Conservation (phyloP, 805 yeast genomes). For the Spathaspora girioi region DNA sequence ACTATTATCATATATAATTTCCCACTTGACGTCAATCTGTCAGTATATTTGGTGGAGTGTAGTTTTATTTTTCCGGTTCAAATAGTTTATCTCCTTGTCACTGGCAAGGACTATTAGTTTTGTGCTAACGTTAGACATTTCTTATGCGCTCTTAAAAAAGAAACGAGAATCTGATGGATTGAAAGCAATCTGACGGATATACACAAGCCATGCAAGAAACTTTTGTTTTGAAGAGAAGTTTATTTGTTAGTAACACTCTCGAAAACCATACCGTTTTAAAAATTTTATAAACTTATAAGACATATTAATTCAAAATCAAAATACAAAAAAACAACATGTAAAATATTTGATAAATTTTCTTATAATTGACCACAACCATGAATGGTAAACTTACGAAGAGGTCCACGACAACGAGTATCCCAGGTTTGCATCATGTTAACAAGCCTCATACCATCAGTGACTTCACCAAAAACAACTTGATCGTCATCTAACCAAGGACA, state of each 20-base stretch:
- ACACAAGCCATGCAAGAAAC: no score
- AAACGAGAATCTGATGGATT: no score
- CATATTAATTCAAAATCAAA: neutral
- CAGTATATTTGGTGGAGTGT: no score
- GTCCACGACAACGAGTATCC: slow-evolving; percentile 67
- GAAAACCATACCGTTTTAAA: neutral
- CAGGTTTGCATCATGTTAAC: slow-evolving; percentile 58
- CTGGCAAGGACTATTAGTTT: no score
- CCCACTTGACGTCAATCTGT: no score
- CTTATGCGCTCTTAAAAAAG: no score
- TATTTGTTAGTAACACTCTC: neutral
- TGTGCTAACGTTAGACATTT: no score
- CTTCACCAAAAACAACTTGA: slow-evolving; percentile 79
- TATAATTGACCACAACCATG: slow-evolving; percentile 58
- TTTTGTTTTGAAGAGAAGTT: no score
- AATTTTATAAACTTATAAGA: neutral
- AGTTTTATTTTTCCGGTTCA: no score
- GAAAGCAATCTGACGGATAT: no score
- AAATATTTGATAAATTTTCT: slow-evolving; percentile 4
- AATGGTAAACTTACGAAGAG: slow-evolving; percentile 61
- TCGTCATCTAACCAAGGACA: slow-evolving; percentile 77
- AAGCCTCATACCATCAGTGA: slow-evolving; percentile 57
- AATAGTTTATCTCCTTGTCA: no score
- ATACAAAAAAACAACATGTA: neutral
- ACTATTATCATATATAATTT: no score